These are phyloP conservation scores for Podospora bellae-mahoneyi DNA, from an alignment of 495 filamentous ascomycete genomes.

Conservation along the genomic window DNA sequence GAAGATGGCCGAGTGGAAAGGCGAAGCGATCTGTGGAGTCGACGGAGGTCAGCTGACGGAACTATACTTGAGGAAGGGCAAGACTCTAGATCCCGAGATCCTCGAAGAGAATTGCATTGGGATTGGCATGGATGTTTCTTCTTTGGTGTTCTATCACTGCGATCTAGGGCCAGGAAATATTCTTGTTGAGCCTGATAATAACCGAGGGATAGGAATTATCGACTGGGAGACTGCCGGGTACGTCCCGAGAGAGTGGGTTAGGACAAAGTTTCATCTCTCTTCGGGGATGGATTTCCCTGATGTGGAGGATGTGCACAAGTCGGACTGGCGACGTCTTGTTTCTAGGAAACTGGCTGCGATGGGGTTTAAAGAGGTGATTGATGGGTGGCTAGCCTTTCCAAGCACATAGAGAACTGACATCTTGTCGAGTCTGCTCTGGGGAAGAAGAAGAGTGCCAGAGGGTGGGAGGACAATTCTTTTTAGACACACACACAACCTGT, in stretches of 20 bases:
- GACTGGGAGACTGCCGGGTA: slow-evolving; percentile 21
- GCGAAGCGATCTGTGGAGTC: slow-evolving; percentile 8
- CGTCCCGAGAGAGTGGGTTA: slow-evolving; percentile 15
- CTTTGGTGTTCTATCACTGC: slow-evolving; percentile 16
- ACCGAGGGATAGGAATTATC: slow-evolving; percentile 12
- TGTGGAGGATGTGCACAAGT: too few species aligned
- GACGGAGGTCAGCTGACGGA: slow-evolving; percentile 15
- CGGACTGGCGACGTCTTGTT: too few species aligned
- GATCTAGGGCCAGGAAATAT: slow-evolving; percentile 20
- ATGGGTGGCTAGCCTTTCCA: too few species aligned
- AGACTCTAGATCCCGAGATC: neutral
- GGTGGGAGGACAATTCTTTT: too few species aligned
- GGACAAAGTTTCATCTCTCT: too few species aligned
- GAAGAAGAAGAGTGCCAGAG: too few species aligned
- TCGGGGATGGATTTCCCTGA: too few species aligned
- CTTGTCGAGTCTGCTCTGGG: too few species aligned
- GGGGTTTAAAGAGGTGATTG: too few species aligned
- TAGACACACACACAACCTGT: too few species aligned
- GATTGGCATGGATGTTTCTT: slow-evolving; percentile 18
- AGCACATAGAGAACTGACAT: too few species aligned
- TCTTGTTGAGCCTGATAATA: slow-evolving; percentile 11
- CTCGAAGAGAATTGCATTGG: neutral
- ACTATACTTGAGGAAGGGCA: neutral
- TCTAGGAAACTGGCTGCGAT: too few species aligned
- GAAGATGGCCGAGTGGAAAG: slow-evolving; percentile 11